Percentiles rank a stretch among this genome's conserved stretches.
Conservation (phyloP, 257 asterid species). For the Henckelia pumila region DNA sequence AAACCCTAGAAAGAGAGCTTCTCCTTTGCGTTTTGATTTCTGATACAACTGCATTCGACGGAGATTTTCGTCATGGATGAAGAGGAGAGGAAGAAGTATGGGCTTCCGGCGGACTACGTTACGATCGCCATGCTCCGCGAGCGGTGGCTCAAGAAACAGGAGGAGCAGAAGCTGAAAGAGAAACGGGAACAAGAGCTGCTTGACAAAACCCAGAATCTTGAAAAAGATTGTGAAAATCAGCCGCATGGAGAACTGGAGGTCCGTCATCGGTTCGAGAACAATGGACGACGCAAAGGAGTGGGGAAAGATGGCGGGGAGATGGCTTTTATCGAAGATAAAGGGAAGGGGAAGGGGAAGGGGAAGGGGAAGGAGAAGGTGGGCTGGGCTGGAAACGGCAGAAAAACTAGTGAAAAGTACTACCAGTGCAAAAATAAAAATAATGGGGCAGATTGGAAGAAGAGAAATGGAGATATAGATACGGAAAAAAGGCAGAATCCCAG, state of each 20-base stretch:
- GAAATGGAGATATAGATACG: neutral
- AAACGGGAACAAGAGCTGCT: conserved; percentile 20
- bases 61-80: conserved; percentile 30
- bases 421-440: conserved; percentile 1
- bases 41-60: neutral
- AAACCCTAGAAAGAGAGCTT: too few species aligned
- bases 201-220: conserved; percentile 6
- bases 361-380: conserved; percentile 33
- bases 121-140: conserved; percentile 55
- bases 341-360: conserved; percentile 32
- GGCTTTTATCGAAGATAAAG: conserved; percentile 24
- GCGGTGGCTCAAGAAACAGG: conserved; percentile 52
- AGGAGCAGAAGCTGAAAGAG: conserved; percentile 29
- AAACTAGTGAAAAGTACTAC: neutral
- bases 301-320: conserved; percentile 3
- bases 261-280: neutral
- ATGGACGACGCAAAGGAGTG: neutral
- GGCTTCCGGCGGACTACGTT: conserved; percentile 63
- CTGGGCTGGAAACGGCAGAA: conserved; percentile 18
- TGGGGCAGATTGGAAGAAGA: conserved; percentile 22
- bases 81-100: conserved; percentile 24
- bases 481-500: neutral
- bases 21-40: neutral
- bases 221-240: neutral
- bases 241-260: conserved; percentile 13